These are phyloP conservation scores for Calendula officinalis DNA, from an alignment of 129 eudicot genomes.

Conservation along the genomic window DNA sequence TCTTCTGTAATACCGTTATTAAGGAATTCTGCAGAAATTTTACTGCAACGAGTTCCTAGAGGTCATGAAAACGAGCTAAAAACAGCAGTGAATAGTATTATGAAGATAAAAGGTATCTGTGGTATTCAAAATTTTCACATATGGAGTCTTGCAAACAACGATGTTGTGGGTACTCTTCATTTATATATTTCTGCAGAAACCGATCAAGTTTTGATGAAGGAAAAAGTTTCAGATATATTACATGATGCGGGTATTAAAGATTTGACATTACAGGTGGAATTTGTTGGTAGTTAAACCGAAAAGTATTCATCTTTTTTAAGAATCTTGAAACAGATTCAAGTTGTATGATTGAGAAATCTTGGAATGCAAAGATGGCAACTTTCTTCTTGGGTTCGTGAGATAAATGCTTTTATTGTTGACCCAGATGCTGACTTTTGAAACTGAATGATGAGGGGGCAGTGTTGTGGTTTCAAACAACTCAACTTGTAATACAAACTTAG, in stretches of 20 bases:
- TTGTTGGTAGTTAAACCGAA: constrained; percentile 29
- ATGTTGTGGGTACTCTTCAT: constrained; percentile 79
- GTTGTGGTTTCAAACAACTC: neutral
- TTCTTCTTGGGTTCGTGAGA: constrained; percentile 7
- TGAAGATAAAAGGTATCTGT: constrained; percentile 64
- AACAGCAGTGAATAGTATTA: constrained; percentile 52
- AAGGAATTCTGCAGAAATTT: constrained; percentile 82
- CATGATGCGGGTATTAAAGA: constrained; percentile 76
- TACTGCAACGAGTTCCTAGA: constrained; percentile 89
- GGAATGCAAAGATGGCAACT: constrained; percentile 19
- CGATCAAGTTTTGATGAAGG: constrained; percentile 46
- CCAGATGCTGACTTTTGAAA: neutral
- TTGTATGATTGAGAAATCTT: constrained; percentile 12
- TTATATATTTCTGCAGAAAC: constrained; percentile 63
- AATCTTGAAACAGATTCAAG: constrained; percentile 19
- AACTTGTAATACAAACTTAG: too few species aligned
- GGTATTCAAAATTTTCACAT: constrained; percentile 80
- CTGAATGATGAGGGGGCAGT: constrained; percentile 11
- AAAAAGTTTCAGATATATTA: constrained; percentile 47
- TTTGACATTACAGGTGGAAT: constrained; percentile 71
- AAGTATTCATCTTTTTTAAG: constrained; percentile 4
- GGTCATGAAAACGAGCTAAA: constrained; percentile 65
- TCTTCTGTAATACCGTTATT: constrained; percentile 87
- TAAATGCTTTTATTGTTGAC: neutral
- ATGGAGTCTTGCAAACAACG: constrained; percentile 87